Percentiles rank a stretch among this genome's conserved stretches.
phyloP scores from a whole-genome alignment of 805 yeast species.

The Tetrapisispora namnaoensis region DNA sequence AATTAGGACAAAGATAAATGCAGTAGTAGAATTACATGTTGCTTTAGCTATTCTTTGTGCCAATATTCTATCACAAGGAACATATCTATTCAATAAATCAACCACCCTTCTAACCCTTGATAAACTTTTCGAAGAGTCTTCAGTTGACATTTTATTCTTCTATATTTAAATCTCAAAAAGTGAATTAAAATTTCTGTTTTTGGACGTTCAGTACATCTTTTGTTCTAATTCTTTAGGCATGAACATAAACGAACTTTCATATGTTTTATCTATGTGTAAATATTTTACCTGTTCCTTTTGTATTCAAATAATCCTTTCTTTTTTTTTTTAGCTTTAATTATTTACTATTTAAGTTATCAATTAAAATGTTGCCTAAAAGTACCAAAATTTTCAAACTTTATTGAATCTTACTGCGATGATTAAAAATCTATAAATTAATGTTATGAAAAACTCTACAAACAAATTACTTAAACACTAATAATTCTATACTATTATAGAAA shows the following conservation, averaged over 20 bases:
- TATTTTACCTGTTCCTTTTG: too few relatives aligned
- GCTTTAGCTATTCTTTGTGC: conserved; percentile 33
- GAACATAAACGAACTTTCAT: too few relatives aligned
- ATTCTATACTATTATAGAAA: too few relatives aligned
- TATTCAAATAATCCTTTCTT: too few relatives aligned
- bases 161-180: neutral
- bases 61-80: conserved; percentile 28
- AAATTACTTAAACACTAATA: neutral
- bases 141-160: neutral
- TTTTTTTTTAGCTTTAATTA: too few relatives aligned
- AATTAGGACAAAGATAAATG: conserved; percentile 34
- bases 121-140: neutral
- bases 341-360: neutral
- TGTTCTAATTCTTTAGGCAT: too few relatives aligned
- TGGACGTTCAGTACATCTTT: too few relatives aligned
- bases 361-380: too few relatives aligned
- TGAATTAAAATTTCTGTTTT: too few relatives aligned
- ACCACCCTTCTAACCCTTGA: neutral
- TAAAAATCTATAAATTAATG: neutral
- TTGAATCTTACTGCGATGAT: neutral
- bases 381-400: neutral
- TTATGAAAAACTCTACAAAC: neutral
- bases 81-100: conserved; percentile 9
- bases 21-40: conserved; percentile 32
- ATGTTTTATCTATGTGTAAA: too few relatives aligned